Evolutionary conservation across 352 stramenopile species (phyloP).

Genomic region (Globisporangium middletonii): DNA sequence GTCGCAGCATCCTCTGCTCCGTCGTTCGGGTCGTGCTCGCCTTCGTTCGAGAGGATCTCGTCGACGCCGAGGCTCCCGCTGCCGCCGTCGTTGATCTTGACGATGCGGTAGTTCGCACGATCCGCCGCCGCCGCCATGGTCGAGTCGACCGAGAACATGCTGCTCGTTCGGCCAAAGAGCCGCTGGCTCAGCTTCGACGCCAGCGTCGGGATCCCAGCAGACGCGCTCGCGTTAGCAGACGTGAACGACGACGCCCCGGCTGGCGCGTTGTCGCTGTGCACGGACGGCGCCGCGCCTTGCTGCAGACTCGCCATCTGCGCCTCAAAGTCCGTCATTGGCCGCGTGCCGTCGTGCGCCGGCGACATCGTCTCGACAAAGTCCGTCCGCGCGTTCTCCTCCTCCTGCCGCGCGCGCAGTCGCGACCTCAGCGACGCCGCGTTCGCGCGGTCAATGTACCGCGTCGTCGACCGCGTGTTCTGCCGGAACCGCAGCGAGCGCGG

Average conservation of each 20-base stretch:
- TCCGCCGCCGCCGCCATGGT: conserved; percentile 8
- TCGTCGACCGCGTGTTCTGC: conserved; percentile 70
- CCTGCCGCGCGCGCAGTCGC: conserved; percentile 37
- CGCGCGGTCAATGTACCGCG: conserved; percentile 65
- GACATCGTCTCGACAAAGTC: conserved; percentile 24
- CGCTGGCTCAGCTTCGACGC: conserved; percentile 27
- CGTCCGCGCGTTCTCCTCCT: conserved; percentile 43
- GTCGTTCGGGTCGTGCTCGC: conserved; percentile 4
- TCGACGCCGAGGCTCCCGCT: background rate
- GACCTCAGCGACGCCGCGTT: conserved; percentile 59
- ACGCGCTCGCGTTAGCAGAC: conserved; percentile 3
- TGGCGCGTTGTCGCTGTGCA: conserved; percentile 6
- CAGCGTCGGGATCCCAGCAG: conserved; percentile 12
- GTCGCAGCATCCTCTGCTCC: background rate
- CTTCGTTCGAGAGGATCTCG: conserved; percentile 14
- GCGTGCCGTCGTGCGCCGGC: conserved; percentile 12
- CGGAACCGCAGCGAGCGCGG: conserved; percentile 65
- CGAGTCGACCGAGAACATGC: conserved; percentile 58
- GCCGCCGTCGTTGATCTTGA: conserved; percentile 62
- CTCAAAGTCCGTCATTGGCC: conserved; percentile 48
- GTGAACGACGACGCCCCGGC: conserved; percentile 12
- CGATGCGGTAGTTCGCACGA: conserved; percentile 57
- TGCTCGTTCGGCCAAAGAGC: conserved; percentile 37
- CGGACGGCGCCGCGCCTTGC: background rate
- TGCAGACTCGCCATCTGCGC: conserved; percentile 29